phyloP scores from a whole-genome alignment of 768 basidiomycete genomes.

The Macrolepiota albuminosa region DNA sequence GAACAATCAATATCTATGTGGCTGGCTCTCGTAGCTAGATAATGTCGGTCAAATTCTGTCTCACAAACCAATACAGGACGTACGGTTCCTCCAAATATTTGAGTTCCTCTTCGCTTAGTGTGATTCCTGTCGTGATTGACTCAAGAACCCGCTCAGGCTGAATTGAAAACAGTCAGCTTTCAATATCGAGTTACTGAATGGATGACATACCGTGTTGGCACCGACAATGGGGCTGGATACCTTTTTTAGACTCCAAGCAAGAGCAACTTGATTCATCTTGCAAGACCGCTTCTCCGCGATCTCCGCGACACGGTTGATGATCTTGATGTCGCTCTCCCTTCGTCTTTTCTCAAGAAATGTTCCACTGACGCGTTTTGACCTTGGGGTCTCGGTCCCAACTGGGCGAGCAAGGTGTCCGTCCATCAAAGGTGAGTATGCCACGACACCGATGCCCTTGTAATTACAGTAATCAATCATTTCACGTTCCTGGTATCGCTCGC shows the following conservation, averaged over 20 bases:
- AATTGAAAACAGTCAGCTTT: constrained; percentile 35
- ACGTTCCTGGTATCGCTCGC: constrained; percentile 28
- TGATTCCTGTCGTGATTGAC: neutral
- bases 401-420: constrained; percentile 35
- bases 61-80: neutral
- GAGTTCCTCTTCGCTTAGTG: neutral
- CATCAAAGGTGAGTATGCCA: constrained; percentile 43
- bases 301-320: constrained; percentile 33
- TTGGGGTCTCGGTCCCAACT: constrained; percentile 18
- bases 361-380: constrained; percentile 10
- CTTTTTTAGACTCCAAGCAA: constrained; percentile 36
- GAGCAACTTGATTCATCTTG: constrained; percentile 40
- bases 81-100: neutral
- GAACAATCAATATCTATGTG: neutral
- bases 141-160: neutral
- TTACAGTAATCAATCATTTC: constrained; percentile 42
- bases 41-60: neutral
- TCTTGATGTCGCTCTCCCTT: constrained; percentile 23
- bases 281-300: constrained; percentile 34
- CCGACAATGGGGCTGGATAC: constrained; percentile 30
- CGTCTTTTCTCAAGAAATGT: constrained; percentile 13
- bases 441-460: constrained; percentile 44
- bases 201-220: constrained; percentile 15
- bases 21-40: neutral
- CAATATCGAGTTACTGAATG: neutral